Conservation (phyloP, 2,329 filamentous ascomycete species). For the Aspergillus sp. region DNA sequence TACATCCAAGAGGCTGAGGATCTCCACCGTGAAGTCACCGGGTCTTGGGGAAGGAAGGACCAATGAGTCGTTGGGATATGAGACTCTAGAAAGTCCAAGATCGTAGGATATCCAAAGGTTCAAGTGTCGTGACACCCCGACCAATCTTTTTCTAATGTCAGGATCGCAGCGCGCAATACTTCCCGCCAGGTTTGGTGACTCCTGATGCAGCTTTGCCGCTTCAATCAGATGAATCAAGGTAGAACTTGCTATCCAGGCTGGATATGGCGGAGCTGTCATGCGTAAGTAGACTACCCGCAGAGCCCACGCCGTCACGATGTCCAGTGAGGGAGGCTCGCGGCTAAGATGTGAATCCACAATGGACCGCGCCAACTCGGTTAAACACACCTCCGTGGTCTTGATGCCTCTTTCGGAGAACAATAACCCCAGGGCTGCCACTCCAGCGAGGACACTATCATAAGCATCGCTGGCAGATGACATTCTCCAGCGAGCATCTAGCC, state of each 20-base stretch:
- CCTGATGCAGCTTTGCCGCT: slow-evolving; percentile 40
- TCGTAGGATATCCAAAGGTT: slow-evolving; percentile 61
- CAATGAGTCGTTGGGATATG: slow-evolving; percentile 40
- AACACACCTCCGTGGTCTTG: slow-evolving; percentile 43
- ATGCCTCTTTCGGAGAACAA: slow-evolving; percentile 49
- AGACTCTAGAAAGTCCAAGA: slow-evolving; percentile 53
- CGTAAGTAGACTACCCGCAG: slow-evolving; percentile 54
- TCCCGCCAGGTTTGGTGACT: slow-evolving; percentile 4
- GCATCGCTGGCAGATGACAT: slow-evolving; percentile 22
- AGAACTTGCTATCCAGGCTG: slow-evolving; percentile 37
- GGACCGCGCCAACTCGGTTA: slow-evolving; percentile 46
- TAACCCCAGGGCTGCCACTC: slow-evolving; percentile 53
- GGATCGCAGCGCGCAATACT: slow-evolving; percentile 13
- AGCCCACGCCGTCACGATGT: slow-evolving; percentile 43
- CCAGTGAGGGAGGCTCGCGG: slow-evolving; percentile 21
- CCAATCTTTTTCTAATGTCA: slow-evolving; percentile 42
- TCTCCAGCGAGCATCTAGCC: slow-evolving; percentile 21
- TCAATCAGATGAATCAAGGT: slow-evolving; percentile 51
- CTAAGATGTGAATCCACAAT: slow-evolving; percentile 40
- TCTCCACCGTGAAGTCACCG: slow-evolving; percentile 50
- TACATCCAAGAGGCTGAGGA: slow-evolving; percentile 52
- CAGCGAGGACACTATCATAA: slow-evolving; percentile 50
- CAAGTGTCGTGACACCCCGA: slow-evolving; percentile 55
- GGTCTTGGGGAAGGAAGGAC: slow-evolving; percentile 34
- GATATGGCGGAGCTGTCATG: slow-evolving; percentile 51